Conservation (phyloP, 768 basidiomycete species). For the Leucosporidium yakuticum region DNA sequence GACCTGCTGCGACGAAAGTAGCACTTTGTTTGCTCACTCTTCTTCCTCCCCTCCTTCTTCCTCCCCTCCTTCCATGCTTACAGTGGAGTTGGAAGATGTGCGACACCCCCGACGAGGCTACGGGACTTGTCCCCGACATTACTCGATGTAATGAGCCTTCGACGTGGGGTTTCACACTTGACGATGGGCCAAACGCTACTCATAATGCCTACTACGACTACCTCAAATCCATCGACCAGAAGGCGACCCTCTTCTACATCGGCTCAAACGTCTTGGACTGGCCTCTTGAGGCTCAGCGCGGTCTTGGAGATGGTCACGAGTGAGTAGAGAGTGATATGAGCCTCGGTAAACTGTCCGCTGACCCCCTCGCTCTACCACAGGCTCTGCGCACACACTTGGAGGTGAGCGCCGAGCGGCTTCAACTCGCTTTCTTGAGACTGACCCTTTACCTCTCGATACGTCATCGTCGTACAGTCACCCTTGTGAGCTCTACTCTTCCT, state of each 20-base stretch:
- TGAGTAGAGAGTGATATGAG: constrained; percentile 31
- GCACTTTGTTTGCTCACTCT: too few species aligned
- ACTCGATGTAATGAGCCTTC: constrained; percentile 35
- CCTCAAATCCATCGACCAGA: constrained; percentile 41
- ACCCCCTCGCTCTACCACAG: neutral
- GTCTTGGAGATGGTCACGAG: constrained; percentile 43
- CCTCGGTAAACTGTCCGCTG: neutral
- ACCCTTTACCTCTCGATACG: neutral
- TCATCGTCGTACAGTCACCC: constrained; percentile 17
- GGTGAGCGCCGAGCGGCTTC: too few species aligned
- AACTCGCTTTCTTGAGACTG: neutral
- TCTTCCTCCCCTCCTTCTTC: too few species aligned
- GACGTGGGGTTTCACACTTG: constrained; percentile 39
- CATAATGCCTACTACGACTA: constrained; percentile 47
- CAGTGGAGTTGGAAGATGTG: constrained; percentile 38
- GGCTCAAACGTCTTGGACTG: constrained; percentile 48
- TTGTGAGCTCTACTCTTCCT: neutral
- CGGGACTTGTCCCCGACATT: constrained; percentile 41
- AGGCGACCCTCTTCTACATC: constrained; percentile 44
- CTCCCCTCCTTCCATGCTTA: too few species aligned
- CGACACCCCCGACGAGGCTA: constrained; percentile 36
- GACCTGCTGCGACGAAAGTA: too few species aligned
- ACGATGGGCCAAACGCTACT: constrained; percentile 43
- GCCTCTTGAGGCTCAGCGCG: constrained; percentile 46
- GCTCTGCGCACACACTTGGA: constrained; percentile 28